A percentile compares a stretch with the other conserved stretches of the same genome.
phyloP scores from a whole-genome alignment of 2,329 filamentous ascomycete species.

The Pseudocercospora cruenta region DNA sequence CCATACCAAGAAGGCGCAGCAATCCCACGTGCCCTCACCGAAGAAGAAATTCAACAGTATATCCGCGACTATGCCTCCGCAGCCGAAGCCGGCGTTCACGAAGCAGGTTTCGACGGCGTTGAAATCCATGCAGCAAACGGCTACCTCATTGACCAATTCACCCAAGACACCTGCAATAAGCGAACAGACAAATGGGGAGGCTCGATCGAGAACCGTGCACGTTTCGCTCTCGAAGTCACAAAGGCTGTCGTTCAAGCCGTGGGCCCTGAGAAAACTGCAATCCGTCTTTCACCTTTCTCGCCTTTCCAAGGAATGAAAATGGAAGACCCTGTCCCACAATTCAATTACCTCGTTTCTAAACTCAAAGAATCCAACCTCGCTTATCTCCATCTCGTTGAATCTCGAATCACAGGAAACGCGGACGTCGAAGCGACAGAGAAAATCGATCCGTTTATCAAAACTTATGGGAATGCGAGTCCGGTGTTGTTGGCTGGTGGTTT shows the following conservation, averaged over 20 bases:
- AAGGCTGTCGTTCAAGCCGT: conserved; percentile 48
- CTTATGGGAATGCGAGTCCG: conserved; percentile 51
- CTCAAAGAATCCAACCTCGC: conserved; percentile 57
- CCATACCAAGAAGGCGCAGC: conserved; percentile 27
- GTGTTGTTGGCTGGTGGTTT: conserved; percentile 54
- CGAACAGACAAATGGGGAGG: conserved; percentile 57
- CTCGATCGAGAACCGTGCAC: conserved; percentile 55
- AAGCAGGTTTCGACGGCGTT: conserved; percentile 59
- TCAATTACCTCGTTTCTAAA: conserved; percentile 57
- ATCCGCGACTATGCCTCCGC: conserved; percentile 51
- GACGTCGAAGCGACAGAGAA: conserved; percentile 42
- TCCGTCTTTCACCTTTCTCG: conserved; percentile 65
- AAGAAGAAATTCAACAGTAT: conserved; percentile 48
- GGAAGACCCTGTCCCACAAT: conserved; percentile 64
- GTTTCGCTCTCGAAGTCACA: conserved; percentile 62
- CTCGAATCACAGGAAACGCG: conserved; percentile 53
- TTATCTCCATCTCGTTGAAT: conserved; percentile 65
- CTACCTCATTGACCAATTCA: conserved; percentile 58
- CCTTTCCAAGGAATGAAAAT: conserved; percentile 65
- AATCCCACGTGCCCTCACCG: conserved; percentile 39
- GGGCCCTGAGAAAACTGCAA: conserved; percentile 49
- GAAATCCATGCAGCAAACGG: conserved; percentile 57
- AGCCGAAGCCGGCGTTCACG: conserved; percentile 56
- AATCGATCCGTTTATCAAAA: conserved; percentile 50
- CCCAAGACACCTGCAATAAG: conserved; percentile 54